Evolutionary conservation across 1,284 basidiomycete species (phyloP), one percentile per base, ranked within the genome.

Genomic region (Termitomyces sp.): DNA sequence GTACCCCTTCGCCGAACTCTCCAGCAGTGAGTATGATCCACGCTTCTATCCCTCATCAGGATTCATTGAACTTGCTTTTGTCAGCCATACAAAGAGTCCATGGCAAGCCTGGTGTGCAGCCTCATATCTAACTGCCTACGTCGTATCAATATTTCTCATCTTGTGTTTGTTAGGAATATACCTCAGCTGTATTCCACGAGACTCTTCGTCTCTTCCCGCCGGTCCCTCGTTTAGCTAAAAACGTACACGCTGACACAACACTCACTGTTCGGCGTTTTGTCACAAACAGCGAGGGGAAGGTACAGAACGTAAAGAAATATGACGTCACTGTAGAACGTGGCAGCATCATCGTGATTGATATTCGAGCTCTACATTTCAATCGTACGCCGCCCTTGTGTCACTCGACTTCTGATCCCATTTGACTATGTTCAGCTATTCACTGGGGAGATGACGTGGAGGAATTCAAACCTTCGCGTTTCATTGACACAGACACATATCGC

Each of bases 391-490:
- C 40, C 19, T 16, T 19, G 35, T 18, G 11, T 45, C 9, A 8
- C 34, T 44, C 14, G 2, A 5, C 8, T 21, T 34, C 40, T 26
- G 43, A 21, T 9, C 18, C 13, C 13, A 30, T 39, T 31, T 3
- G 16, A 14, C 19, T 24, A 18, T 24, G 4, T 30, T 37, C 40
- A 69, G 70, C 71, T 2, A 61, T 73, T 26, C 62, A 71, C 43
- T 81, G 75, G 72, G 77, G 78, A 3, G 50, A 66, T 10, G 78
- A 81, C 55, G 71, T 71, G 1, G 64, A 68, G 5, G 65, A 68
- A 30, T 78, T 76, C 65, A 71, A 66, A 40, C 75, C 74, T 5
- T 76, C 77, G 53, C 67, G 77, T 3, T 80, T 78, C 66, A 71
- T 80, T 35, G 75, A 77, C 55, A 69, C 66, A 0, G 63, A 66